These are phyloP conservation scores for Phoma herbarum DNA, from an alignment of 2,329 filamentous ascomycete genomes.

Conservation along the genomic window DNA sequence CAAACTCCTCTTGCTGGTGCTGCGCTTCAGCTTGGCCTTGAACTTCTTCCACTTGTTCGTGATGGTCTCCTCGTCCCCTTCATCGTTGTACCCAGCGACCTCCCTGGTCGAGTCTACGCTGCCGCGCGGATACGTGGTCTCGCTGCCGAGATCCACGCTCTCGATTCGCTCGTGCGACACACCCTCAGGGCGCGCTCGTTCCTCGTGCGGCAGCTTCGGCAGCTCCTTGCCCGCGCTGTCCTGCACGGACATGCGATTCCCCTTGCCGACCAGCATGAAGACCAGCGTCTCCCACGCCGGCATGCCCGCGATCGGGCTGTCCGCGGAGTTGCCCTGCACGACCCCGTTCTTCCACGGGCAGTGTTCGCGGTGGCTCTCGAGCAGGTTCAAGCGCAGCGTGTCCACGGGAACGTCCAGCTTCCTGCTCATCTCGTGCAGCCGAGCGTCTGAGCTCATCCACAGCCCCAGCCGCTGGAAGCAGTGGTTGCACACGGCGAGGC, in stretches of 20 bases:
- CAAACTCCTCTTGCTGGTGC: conserved; percentile 47
- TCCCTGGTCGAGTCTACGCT: conserved; percentile 10
- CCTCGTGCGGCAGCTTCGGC: neutral
- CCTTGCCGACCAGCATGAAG: conserved; percentile 38
- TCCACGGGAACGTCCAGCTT: conserved; percentile 44
- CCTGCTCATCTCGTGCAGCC: conserved; percentile 45
- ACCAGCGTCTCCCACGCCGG: conserved; percentile 49
- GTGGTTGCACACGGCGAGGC: conserved; percentile 80
- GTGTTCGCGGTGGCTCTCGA: conserved; percentile 52
- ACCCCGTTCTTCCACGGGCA: conserved; percentile 53
- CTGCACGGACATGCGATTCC: neutral
- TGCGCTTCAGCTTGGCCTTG: conserved; percentile 47
- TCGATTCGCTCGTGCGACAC: conserved; percentile 29
- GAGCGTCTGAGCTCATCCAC: conserved; percentile 76
- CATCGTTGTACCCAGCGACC: conserved; percentile 19
- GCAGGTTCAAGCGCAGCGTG: conserved; percentile 46
- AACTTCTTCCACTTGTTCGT: conserved; percentile 49
- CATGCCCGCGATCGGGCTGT: conserved; percentile 45
- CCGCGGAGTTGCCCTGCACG: conserved; percentile 44
- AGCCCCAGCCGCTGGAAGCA: conserved; percentile 89
- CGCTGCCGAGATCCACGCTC: conserved; percentile 39
- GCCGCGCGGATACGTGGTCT: conserved; percentile 24
- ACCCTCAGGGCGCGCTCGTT: too few relatives aligned
- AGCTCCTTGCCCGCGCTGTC: conserved; percentile 2
- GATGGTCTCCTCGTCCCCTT: conserved; percentile 28